Percentiles rank a stretch among this genome's conserved stretches.
These are phyloP conservation scores for Aspergillus puulaauensis DNA, from an alignment of 2,329 filamentous ascomycete species.

Conservation along the genomic window DNA sequence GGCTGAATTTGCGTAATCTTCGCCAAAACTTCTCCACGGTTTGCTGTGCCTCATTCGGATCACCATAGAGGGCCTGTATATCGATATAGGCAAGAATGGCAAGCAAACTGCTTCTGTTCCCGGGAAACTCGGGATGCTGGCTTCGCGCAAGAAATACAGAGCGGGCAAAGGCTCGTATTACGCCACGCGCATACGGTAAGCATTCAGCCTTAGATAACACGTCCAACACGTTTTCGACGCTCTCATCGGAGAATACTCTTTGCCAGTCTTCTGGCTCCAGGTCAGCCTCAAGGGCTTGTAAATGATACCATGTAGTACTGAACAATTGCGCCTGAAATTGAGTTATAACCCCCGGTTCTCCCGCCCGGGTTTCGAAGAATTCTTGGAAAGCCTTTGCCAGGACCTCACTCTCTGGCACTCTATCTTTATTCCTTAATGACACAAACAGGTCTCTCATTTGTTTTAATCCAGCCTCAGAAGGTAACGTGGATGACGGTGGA, in stretches of 20 bases:
- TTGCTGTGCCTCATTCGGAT: slow-evolving; percentile 53
- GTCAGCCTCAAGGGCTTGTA: slow-evolving; percentile 44
- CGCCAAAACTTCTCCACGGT: slow-evolving; percentile 45
- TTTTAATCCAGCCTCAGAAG: slow-evolving; percentile 63
- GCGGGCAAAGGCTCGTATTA: slow-evolving; percentile 42
- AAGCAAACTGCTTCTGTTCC: slow-evolving; percentile 33
- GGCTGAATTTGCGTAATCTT: slow-evolving; percentile 28
- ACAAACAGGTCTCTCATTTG: slow-evolving; percentile 68
- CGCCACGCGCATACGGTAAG: slow-evolving; percentile 36
- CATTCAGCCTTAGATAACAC: slow-evolving; percentile 37
- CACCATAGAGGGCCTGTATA: slow-evolving; percentile 56
- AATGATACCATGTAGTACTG: slow-evolving; percentile 60
- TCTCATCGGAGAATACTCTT: slow-evolving; percentile 39
- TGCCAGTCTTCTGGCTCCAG: slow-evolving; percentile 33
- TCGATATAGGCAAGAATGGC: slow-evolving; percentile 49
- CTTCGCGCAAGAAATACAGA: slow-evolving; percentile 36
- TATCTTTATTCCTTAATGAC: slow-evolving; percentile 61
- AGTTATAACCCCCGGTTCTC: slow-evolving; percentile 55
- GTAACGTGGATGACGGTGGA: slow-evolving; percentile 57
- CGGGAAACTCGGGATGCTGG: slow-evolving; percentile 44
- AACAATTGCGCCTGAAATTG: slow-evolving; percentile 65
- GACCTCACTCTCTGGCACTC: slow-evolving; percentile 63
- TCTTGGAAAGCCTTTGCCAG: slow-evolving; percentile 64
- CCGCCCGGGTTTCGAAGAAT: slow-evolving; percentile 60
- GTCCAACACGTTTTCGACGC: slow-evolving; percentile 41